Base-by-base conservation (phyloP, 768 basidiomycete genomes). In the Suillus subluteus region DNA sequence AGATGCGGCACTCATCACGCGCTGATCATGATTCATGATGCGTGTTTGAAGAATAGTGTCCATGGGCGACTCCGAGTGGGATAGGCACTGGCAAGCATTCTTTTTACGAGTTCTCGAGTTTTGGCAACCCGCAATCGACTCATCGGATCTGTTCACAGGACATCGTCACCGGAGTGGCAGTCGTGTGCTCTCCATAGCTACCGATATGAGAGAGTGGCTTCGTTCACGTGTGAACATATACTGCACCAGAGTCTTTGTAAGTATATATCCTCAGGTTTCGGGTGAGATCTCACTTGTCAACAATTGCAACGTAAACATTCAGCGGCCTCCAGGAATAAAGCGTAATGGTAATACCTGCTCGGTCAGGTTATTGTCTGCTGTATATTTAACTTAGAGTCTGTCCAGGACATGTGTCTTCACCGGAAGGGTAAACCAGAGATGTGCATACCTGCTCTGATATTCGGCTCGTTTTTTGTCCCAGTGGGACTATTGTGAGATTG, bases 401-500 rank as follows among this genome's bases (percentile, higher is more conserved):
- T 7, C 35, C 21, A 3, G 21, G 32, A 37, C 12, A n/a, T 37
- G 55, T 37, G 1, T 37, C 6, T 35, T 35, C 32, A 35, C 30
- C 54, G 91, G 1, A 81, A 85, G 35, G 88, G 87, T 7, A 89
- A 85, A 67, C 92, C 92, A 0, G 92, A 93, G 74, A 90, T 87
- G 86, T 87, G 92, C 9, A 84, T 93, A 23, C 92, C 92, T 6
- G 83, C 86, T 0, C 81, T 93, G 8, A 85, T 91, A 73, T 79
- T 92, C 71, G 91, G 91, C 13, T 89, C 90, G 2, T 75, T 88
- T 44, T 86, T 91, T 65, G 86, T 87, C 2, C 91, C 91, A 1
- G 77, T 92, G 56, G 91, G 90, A n/a, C 73, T 91, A 21, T 83
- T 91, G 90, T 90, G 72, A 71, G 89, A 80, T 2, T 21, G 18